A percentile compares a stretch with the other conserved stretches of the same genome.
Conservation (phyloP, 768 basidiomycete genomes). For the Mycena venus region DNA sequence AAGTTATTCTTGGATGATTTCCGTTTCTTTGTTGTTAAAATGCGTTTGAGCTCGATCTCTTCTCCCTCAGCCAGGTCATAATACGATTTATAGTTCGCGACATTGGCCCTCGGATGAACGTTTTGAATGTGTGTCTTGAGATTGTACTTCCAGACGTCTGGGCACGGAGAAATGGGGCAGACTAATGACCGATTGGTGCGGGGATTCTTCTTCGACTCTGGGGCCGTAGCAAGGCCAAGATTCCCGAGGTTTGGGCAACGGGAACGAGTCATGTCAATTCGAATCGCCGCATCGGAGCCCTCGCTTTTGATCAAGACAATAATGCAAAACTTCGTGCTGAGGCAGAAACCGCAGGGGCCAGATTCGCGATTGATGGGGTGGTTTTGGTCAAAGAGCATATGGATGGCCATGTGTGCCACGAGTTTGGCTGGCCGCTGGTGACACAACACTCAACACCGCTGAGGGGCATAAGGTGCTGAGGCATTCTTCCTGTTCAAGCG, state of each 20-base stretch:
- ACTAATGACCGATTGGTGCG: not conserved
- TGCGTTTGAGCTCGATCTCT: not conserved
- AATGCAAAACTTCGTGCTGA: not conserved
- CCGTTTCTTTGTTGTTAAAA: not conserved
- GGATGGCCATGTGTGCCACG: conserved; percentile 3
- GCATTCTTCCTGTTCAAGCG: not conserved
- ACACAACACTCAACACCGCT: not conserved
- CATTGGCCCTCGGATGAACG: not conserved
- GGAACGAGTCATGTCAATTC: not conserved
- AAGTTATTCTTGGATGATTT: not conserved
- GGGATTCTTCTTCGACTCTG: not conserved
- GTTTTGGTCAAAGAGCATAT: not conserved
- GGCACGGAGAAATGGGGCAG: not conserved
- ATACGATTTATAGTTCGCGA: not conserved
- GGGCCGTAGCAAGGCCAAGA: not conserved
- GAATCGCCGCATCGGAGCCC: not conserved
- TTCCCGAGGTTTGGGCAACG: not conserved
- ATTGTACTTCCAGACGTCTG: not conserved
- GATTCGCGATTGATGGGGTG: not conserved
- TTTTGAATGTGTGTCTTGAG: not conserved
- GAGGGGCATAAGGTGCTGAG: not conserved
- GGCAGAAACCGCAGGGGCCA: not conserved
- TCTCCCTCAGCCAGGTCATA: not conserved
- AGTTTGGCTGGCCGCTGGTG: not conserved
- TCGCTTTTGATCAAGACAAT: not conserved